phyloP scores from a whole-genome alignment of 495 filamentous ascomycete genomes.

The Penicillium robsamsonii region DNA sequence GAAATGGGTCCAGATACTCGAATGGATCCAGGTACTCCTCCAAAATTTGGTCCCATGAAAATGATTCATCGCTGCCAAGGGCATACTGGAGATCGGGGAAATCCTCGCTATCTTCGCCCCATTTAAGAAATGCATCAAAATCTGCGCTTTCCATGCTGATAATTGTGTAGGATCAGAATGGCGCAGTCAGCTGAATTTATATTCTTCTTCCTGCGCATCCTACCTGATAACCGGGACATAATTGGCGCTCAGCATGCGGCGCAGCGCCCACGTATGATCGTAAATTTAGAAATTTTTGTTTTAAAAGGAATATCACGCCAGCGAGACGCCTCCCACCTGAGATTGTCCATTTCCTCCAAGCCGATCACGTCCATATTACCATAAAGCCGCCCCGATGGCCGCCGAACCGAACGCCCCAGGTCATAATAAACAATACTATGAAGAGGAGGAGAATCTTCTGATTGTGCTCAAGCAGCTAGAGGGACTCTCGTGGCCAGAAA shows the following conservation, averaged over 20 bases:
- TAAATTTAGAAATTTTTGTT: neutral
- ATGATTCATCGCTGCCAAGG: neutral
- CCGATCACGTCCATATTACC: neutral
- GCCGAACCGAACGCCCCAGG: slow-evolving; percentile 8
- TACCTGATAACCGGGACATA: neutral
- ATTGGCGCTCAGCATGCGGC: neutral
- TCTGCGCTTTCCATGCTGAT: neutral
- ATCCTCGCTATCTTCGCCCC: neutral
- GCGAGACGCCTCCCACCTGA: neutral
- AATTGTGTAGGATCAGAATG: neutral
- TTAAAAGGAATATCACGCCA: neutral
- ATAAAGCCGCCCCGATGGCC: neutral
- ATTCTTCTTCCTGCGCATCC: neutral
- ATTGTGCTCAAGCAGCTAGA: neutral
- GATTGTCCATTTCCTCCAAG: slow-evolving; percentile 5
- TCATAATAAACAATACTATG: slow-evolving; percentile 11
- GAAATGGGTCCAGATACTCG: neutral
- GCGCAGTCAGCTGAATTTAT: neutral
- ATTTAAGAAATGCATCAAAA: neutral
- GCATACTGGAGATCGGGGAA: slow-evolving; percentile 1
- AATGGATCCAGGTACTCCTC: neutral
- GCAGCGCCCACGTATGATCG: neutral
- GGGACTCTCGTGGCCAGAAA: neutral
- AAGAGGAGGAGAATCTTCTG: slow-evolving; percentile 7
- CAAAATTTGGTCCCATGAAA: neutral